These are phyloP conservation scores for Exophiala dermatitidis DNA, from an alignment of 2,329 filamentous ascomycete genomes.

Conservation along the genomic window DNA sequence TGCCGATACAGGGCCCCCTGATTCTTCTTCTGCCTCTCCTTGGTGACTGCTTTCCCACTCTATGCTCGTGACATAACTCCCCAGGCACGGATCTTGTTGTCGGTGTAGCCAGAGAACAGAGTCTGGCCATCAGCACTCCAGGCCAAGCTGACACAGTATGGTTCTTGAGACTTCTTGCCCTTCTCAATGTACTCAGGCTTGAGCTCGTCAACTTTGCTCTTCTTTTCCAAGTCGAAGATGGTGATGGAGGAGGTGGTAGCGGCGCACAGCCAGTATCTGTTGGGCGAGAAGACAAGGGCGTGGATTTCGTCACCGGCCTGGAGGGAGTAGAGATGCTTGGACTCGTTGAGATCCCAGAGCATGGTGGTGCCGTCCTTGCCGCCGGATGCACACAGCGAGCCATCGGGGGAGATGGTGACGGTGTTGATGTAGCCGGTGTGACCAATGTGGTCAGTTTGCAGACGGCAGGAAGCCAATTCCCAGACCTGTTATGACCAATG, in stretches of 20 bases:
- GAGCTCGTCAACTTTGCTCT: slow-evolving; percentile 78
- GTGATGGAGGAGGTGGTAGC: slow-evolving; percentile 96
- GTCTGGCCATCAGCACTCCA: slow-evolving; percentile 99
- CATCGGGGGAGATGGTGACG: slow-evolving; percentile 99
- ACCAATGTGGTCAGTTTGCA: slow-evolving; percentile 99
- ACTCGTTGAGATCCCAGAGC: slow-evolving; percentile 99
- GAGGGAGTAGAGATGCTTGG: slow-evolving; percentile 99
- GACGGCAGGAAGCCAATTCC: slow-evolving; percentile 98
- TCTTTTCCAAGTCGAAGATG: slow-evolving; percentile 99
- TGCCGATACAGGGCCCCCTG: neutral
- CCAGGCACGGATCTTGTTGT: slow-evolving; percentile 98
- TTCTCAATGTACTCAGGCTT: slow-evolving; percentile 95
- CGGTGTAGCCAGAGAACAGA: slow-evolving; percentile 98
- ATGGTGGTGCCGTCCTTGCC: slow-evolving; percentile 99
- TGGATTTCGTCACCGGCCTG: slow-evolving; percentile 99
- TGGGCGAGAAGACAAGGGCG: slow-evolving; percentile 99
- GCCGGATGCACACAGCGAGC: slow-evolving; percentile 96
- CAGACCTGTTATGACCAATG: slow-evolving; percentile 63
- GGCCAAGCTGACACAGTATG: slow-evolving; percentile 94
- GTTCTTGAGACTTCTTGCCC: slow-evolving; percentile 98
- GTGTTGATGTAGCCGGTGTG: slow-evolving; percentile 99
- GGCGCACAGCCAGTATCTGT: slow-evolving; percentile 99
- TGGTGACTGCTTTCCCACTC: neutral
- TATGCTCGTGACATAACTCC: slow-evolving; percentile 94
- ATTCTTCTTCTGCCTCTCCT: neutral